These are phyloP conservation scores for Cyberlindnera nakhonratchasimensis DNA, from an alignment of 805 yeast genomes.

Conservation along the genomic window DNA sequence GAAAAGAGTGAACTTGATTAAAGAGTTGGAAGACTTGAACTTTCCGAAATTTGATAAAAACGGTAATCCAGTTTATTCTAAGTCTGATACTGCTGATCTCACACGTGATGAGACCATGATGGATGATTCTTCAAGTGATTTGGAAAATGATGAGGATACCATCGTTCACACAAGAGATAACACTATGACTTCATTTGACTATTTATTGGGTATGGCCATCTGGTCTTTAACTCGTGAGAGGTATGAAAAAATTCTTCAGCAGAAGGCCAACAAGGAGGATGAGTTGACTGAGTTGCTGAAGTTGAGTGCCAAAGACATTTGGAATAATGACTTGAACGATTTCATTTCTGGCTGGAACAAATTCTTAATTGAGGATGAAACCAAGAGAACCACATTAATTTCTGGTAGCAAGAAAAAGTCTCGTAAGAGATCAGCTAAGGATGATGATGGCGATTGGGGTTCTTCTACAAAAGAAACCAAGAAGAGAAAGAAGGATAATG, in stretches of 20 bases:
- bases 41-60: slow-evolving; percentile 76
- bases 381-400: slow-evolving; percentile 49
- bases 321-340: slow-evolving; percentile 79
- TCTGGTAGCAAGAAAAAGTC: slow-evolving; percentile 43
- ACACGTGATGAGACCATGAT: slow-evolving; percentile 36
- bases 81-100: slow-evolving; percentile 28
- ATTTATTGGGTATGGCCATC: slow-evolving; percentile 85
- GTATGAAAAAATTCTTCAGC: slow-evolving; percentile 73
- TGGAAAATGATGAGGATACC: slow-evolving; percentile 37
- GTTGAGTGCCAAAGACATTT: slow-evolving; percentile 78
- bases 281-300: slow-evolving; percentile 66
- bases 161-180: slow-evolving; percentile 45
- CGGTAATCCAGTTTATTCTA: slow-evolving; percentile 58
- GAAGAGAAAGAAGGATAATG: slow-evolving; percentile 15
- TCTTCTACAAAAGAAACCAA: slow-evolving; percentile 18
- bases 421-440: slow-evolving; percentile 32
- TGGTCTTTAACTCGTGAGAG: slow-evolving; percentile 92
- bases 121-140: slow-evolving; percentile 36
- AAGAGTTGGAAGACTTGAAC: slow-evolving; percentile 55
- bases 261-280: slow-evolving; percentile 65
- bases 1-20: slow-evolving; percentile 59
- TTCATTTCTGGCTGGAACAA: slow-evolving; percentile 64
- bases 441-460: slow-evolving; percentile 23
- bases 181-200: slow-evolving; percentile 69
- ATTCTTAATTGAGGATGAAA: slow-evolving; percentile 64